Conservation (phyloP, 129 eudicot genomes). For the Erigeron canadensis region DNA sequence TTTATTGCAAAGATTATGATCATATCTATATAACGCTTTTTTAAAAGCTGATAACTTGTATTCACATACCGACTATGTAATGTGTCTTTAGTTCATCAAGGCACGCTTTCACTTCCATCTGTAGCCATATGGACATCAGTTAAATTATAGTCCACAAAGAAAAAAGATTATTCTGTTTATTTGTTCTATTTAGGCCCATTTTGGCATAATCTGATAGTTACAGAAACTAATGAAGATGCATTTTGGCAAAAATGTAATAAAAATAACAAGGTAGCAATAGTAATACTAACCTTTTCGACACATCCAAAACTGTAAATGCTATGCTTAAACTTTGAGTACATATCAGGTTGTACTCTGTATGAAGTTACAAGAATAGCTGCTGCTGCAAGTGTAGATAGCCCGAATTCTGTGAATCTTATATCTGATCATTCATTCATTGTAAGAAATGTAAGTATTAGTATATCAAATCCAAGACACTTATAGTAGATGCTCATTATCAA, state of each 20-base stretch:
- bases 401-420: constrained; percentile 14
- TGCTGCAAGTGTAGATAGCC: constrained; percentile 27
- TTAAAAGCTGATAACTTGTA: not conserved
- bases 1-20: not conserved
- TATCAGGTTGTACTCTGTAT: constrained; percentile 8
- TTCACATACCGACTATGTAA: not conserved
- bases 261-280: no score
- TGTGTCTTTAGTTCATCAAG: constrained; percentile 4
- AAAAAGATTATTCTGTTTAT: no score
- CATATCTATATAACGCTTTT: not conserved
- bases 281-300: constrained; percentile 6
- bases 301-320: not conserved
- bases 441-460: not conserved
- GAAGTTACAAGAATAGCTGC: constrained; percentile 10
- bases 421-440: not conserved
- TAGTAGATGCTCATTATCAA: not conserved
- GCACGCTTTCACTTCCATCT: not conserved
- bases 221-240: not conserved
- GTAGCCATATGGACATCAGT: not conserved
- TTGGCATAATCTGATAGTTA: no score
- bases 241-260: not conserved
- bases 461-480: not conserved
- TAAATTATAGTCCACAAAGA: no score
- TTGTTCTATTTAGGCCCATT: no score
- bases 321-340: not conserved